Evolutionary conservation across 1,284 basidiomycete genomes (phyloP).

Genomic region (Macrocybe sp.): DNA sequence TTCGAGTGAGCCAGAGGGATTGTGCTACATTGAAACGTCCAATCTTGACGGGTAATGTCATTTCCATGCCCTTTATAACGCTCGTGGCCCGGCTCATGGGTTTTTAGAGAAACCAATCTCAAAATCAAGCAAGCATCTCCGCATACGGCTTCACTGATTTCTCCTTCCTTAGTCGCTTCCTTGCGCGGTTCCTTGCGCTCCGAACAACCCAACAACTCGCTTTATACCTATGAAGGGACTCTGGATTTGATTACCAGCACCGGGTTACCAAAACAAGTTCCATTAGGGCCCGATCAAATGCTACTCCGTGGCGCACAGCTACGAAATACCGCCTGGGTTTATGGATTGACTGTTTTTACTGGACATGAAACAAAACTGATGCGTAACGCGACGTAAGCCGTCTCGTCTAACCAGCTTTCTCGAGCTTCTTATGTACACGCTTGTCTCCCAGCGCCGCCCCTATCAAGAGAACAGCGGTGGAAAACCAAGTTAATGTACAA

Average conservation of each 20-base stretch:
- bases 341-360: conserved; percentile 92
- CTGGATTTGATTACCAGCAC: conserved; percentile 60
- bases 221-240: conserved; percentile 93
- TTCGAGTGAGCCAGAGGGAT: conserved; percentile 93
- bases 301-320: conserved; percentile 93
- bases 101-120: conserved; percentile 89
- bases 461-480: conserved; percentile 95
- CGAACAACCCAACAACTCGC: conserved; percentile 95
- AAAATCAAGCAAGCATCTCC: conserved; percentile 97
- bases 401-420: conserved; percentile 9
- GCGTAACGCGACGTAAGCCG: conserved; percentile 85
- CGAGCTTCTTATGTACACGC: too few species aligned
- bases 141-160: conserved; percentile 74
- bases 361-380: conserved; percentile 99
- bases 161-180: conserved; percentile 69
- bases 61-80: not conserved
- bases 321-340: conserved; percentile 95
- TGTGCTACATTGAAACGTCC: conserved; percentile 97
- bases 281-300: conserved; percentile 93
- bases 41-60: conserved; percentile 88
- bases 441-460: conserved; percentile 70
- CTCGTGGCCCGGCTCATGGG: conserved; percentile 5
- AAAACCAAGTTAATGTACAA: conserved; percentile 93
- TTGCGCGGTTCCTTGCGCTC: conserved; percentile 85
- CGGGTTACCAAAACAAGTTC: conserved; percentile 74